phyloP scores from a whole-genome alignment of 129 eudicot genomes.

The Helianthus annuus region HanXRQr2.0-SUNRISE NC_035448.2:36675877-36676376 shows the following conservation, averaged over 20 bases:
- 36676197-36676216: slow-evolving; percentile 97
- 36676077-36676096: slow-evolving; percentile 99
- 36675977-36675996: slow-evolving; percentile 99
- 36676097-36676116: slow-evolving; percentile 97
- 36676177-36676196: slow-evolving; percentile 95
- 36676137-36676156: slow-evolving; percentile 99
- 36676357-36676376: slow-evolving; percentile 99
- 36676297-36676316: slow-evolving; percentile 97
- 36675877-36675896: slow-evolving; percentile 99
- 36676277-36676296: slow-evolving; percentile 95
- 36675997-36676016: slow-evolving; percentile 99
- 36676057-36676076: slow-evolving; percentile 99
- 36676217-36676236: slow-evolving; percentile 62
- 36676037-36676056: slow-evolving; percentile 92
- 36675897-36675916: slow-evolving; percentile 96
- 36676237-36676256: too few species aligned
- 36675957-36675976: slow-evolving; percentile 96
- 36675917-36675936: slow-evolving; percentile 98
- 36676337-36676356: slow-evolving; percentile 99
- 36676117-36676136: slow-evolving; percentile 97
- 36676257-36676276: slow-evolving; percentile 64
- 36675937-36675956: slow-evolving; percentile 99
- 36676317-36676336: slow-evolving; percentile 96
- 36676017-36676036: slow-evolving; percentile 98
- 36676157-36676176: slow-evolving; percentile 99